Evolutionary conservation across 257 asterid genomes (phyloP).

Genomic region (Scutellaria minor): DNA sequence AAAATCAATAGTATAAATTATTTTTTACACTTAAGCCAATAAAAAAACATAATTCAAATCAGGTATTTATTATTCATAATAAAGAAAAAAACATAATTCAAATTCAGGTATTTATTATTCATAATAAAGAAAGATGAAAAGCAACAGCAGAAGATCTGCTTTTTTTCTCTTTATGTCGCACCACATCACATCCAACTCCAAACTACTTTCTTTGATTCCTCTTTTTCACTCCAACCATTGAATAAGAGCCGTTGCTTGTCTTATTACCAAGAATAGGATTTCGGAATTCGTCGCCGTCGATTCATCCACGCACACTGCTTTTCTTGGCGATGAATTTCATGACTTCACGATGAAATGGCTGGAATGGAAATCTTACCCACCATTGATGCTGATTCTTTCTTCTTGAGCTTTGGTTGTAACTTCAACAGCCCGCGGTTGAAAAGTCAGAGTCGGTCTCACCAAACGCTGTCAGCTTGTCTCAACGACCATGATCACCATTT

Average conservation of each 20-base stretch:
- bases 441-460: conserved; percentile 42
- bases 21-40: too few species aligned
- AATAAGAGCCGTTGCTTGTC: conserved; percentile 8
- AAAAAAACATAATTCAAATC: too few species aligned
- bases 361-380: conserved; percentile 31
- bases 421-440: conserved; percentile 40
- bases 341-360: conserved; percentile 40
- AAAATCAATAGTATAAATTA: too few species aligned
- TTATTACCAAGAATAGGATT: conserved; percentile 16
- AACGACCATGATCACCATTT: conserved; percentile 58
- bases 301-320: not conserved
- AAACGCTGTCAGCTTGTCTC: conserved; percentile 52
- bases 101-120: not conserved
- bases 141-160: conserved; percentile 22
- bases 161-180: conserved; percentile 8
- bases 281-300: conserved; percentile 1
- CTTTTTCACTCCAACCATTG: conserved; percentile 18
- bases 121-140: conserved; percentile 8
- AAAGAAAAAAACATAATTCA: not conserved
- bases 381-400: not conserved
- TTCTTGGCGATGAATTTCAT: conserved; percentile 32
- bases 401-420: conserved; percentile 7
- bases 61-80: too few species aligned
- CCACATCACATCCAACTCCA: conserved; percentile 26
- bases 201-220: conserved; percentile 11